Conservation (phyloP, 805 yeast genomes). For the Saccharomyces jurei region DNA sequence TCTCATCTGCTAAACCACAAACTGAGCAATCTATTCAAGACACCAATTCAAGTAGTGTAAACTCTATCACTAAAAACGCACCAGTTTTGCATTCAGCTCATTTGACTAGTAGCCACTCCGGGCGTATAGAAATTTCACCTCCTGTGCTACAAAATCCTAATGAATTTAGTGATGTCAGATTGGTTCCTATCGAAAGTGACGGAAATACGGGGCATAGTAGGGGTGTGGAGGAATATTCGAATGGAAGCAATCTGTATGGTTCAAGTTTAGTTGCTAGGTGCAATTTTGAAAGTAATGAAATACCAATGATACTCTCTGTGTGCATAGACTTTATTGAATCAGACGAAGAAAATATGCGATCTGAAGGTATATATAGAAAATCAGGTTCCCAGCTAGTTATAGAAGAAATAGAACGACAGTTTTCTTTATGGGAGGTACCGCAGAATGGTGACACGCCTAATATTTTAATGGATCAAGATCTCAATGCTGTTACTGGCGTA, state of each 20-base stretch:
- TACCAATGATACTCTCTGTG: slow-evolving; percentile 65
- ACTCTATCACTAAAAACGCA: not conserved
- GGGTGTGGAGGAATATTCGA: not conserved
- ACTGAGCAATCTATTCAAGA: not conserved
- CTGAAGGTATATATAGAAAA: slow-evolving; percentile 85
- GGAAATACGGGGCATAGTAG: slow-evolving; percentile 1
- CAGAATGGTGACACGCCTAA: not conserved
- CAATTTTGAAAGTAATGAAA: slow-evolving; percentile 46
- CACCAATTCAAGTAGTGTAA: not conserved
- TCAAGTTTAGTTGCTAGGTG: slow-evolving; percentile 58
- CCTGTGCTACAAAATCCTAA: slow-evolving; percentile 32
- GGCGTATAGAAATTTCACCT: slow-evolving; percentile 28
- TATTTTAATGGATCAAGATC: slow-evolving; percentile 49
- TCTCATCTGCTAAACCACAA: slow-evolving; percentile 12
- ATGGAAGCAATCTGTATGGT: slow-evolving; percentile 16
- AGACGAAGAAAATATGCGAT: slow-evolving; percentile 50
- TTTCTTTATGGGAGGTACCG: slow-evolving; percentile 7
- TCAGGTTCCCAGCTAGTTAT: slow-evolving; percentile 68
- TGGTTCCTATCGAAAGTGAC: slow-evolving; percentile 19
- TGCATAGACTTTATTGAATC: slow-evolving; percentile 72
- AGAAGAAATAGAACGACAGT: slow-evolving; percentile 23
- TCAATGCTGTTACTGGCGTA: slow-evolving; percentile 80
- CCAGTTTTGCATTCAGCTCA: not conserved
- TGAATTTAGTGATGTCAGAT: slow-evolving; percentile 32
- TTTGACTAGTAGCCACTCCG: slow-evolving; percentile 1